phyloP scores from a whole-genome alignment of 78 protist species.

The slime mould (Dictyostelium discoideum) region dicty_2.7 NC_007090.3:1712001-1712500 shows the following conservation, averaged over 20 bases:
- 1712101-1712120: background rate
- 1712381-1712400: background rate
- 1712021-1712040: background rate
- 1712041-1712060: background rate
- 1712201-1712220: constrained; percentile 38
- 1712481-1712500: constrained; percentile 20
- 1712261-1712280: constrained; percentile 1
- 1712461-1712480: background rate
- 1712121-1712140: background rate
- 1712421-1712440: no score
- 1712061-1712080: background rate
- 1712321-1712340: background rate
- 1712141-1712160: constrained; percentile 44
- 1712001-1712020: background rate
- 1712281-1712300: background rate
- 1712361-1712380: no score
- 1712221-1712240: constrained; percentile 14
- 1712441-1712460: no score
- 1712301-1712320: background rate
- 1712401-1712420: background rate
- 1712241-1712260: constrained; percentile 59
- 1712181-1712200: constrained; percentile 24
- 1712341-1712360: background rate
- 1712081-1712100: background rate
- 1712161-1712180: constrained; percentile 40